Conservation (phyloP, 2,329 filamentous ascomycete genomes). For the Fusarium sp. region DNA sequence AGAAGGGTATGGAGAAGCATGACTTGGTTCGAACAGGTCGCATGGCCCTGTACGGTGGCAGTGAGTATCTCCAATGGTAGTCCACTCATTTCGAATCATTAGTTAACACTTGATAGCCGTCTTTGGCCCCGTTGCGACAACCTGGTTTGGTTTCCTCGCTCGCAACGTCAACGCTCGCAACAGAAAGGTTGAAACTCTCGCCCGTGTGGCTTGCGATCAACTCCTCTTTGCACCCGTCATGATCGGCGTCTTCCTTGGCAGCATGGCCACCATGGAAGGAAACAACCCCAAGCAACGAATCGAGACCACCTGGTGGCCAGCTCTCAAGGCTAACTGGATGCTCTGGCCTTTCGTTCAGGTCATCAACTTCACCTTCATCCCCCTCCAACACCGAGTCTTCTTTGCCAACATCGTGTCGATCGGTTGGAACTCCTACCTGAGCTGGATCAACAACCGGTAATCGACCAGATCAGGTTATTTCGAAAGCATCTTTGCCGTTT, state of each 20-base stretch:
- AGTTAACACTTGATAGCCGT: conserved; percentile 59
- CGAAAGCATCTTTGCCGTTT: background rate
- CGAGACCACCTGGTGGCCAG: conserved; percentile 71
- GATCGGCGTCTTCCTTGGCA: conserved; percentile 80
- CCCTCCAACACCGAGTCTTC: conserved; percentile 80
- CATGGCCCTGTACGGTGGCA: conserved; percentile 81
- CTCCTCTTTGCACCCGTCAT: conserved; percentile 83
- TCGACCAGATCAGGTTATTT: background rate
- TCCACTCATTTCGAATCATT: background rate
- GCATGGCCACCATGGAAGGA: conserved; percentile 85
- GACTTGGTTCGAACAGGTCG: conserved; percentile 74
- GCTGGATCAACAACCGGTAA: conserved; percentile 63
- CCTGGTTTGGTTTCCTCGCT: conserved; percentile 84
- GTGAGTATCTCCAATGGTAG: conserved; percentile 55
- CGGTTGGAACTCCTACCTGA: conserved; percentile 71
- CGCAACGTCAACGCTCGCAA: conserved; percentile 69
- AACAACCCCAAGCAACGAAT: conserved; percentile 69
- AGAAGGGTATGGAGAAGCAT: conserved; percentile 77
- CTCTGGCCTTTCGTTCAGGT: conserved; percentile 88
- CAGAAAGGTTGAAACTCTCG: conserved; percentile 73
- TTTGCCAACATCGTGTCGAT: conserved; percentile 83
- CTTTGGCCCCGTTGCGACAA: conserved; percentile 87
- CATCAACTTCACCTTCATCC: conserved; percentile 86
- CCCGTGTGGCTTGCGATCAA: conserved; percentile 83
- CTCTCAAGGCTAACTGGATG: conserved; percentile 83